Evolutionary conservation across 495 filamentous ascomycete genomes (phyloP), one percentile per base, ranked within the genome.

Genomic region (Penicillium odoratum): DNA sequence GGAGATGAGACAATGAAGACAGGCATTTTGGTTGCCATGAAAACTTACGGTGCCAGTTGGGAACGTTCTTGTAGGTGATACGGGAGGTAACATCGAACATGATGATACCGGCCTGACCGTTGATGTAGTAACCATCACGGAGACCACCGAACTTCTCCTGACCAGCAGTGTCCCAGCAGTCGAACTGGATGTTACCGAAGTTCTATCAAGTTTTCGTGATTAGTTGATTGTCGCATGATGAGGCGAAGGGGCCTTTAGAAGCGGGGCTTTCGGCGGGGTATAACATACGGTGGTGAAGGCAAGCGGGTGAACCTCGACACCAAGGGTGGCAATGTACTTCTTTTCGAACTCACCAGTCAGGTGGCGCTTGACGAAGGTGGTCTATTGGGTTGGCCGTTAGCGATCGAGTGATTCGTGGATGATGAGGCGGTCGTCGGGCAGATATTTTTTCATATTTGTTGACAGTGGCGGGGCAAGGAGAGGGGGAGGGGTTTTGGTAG

Each of bases 1-100:
- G 3, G 48, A 31, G 8, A 30, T 71, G 43, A 72, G 65, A 33
- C 4, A 26, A 10, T 0, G 9, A 33, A n/a, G 25, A 36, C 13
- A 36, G 21, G 16, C 21, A 13, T n/a, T 31, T 13, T 1, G 4
- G 36, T 42, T 7, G 26, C 34, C 30, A 18, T 9, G n/a, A 9
- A 28, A 29, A 88, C 92, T 78, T 86, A 97, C 95, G 95, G 78
- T 99, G 95, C 95, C 95, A 99, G 89, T 98, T 98, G 75, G 95
- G 95, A 57, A 99, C 95, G 83, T 99, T 99, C 89, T 99, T 99
- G 88, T 99, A 99, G 71, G 95, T 99, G 77, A 99, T 99, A 74
- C 95, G 91, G 61, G 95, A 98, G 48, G 95, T 99, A 56, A 99
- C 95, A 76, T 99, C 95, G 80, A 99, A 99, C 95, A 99, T 99